phyloP scores from a whole-genome alignment of 352 stramenopile species.

The Plasmopara muralis region DNA sequence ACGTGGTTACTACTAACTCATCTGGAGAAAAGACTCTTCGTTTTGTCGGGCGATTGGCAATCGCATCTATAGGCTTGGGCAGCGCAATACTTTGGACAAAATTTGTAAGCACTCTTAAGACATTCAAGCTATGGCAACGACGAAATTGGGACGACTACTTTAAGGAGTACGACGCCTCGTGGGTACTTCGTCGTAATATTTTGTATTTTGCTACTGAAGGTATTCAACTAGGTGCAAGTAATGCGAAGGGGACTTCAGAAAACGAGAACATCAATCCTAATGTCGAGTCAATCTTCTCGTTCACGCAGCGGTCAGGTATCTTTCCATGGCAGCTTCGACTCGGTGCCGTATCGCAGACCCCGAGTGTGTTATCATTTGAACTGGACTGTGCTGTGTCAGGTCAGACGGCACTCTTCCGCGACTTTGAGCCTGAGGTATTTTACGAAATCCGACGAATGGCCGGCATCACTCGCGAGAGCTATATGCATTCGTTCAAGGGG shows the following conservation, averaged over 20 bases:
- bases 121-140: slow-evolving; percentile 68
- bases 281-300: slow-evolving; percentile 54
- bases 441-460: slow-evolving; percentile 76
- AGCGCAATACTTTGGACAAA: slow-evolving; percentile 64
- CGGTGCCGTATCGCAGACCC: slow-evolving; percentile 36
- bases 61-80: slow-evolving; percentile 59
- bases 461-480: slow-evolving; percentile 66
- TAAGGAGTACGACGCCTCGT: slow-evolving; percentile 79
- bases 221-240: slow-evolving; percentile 52
- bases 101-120: slow-evolving; percentile 52
- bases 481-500: slow-evolving; percentile 70
- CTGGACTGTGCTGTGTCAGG: slow-evolving; percentile 54
- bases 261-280: slow-evolving; percentile 30
- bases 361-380: slow-evolving; percentile 64
- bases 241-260: slow-evolving; percentile 26
- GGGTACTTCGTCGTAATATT: slow-evolving; percentile 76
- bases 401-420: slow-evolving; percentile 70
- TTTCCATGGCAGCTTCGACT: slow-evolving; percentile 58
- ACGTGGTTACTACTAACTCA: slow-evolving; percentile 49
- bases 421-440: slow-evolving; percentile 79
- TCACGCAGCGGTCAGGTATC: slow-evolving; percentile 56
- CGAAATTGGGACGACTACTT: slow-evolving; percentile 84
- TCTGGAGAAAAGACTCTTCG: slow-evolving; percentile 49
- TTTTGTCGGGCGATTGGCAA: slow-evolving; percentile 56
- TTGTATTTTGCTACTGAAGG: slow-evolving; percentile 79